Conservation (phyloP, 2,329 filamentous ascomycete genomes). For the Calonectria pauciramosa region DNA sequence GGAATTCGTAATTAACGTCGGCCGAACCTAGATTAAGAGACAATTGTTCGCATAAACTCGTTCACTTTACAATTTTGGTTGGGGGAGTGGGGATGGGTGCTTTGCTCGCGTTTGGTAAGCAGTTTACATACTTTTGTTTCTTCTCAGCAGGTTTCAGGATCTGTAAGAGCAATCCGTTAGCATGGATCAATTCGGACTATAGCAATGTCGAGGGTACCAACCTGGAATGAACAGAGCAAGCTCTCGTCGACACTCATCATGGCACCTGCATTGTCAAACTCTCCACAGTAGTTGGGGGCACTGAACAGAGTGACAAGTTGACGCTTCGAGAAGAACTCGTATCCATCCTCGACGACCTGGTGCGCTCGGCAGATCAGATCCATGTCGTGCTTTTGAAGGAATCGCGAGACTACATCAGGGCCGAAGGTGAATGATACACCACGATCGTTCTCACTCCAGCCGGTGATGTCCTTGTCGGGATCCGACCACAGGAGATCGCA, state of each 20-base stretch:
- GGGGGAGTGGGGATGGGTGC: conserved; percentile 40
- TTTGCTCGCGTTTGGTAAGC: conserved; percentile 69
- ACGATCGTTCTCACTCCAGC: conserved; percentile 99
- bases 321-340: conserved; percentile 99
- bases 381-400: conserved; percentile 99
- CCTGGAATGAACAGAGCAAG: conserved; percentile 98
- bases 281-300: conserved; percentile 98
- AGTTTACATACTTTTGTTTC: conserved; percentile 99
- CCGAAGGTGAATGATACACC: conserved; percentile 99
- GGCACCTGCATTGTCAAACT: conserved; percentile 98
- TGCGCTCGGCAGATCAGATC: conserved; percentile 98
- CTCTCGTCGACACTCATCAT: conserved; percentile 99
- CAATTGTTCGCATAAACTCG: conserved; percentile 69
- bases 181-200: not conserved
- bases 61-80: conserved; percentile 43
- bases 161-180: conserved; percentile 58
- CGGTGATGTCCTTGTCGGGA: conserved; percentile 98
- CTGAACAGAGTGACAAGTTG: conserved; percentile 98
- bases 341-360: conserved; percentile 98
- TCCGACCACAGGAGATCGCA: conserved; percentile 99
- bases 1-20: conserved; percentile 76
- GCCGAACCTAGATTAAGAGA: conserved; percentile 91
- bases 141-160: conserved; percentile 99
- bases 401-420: conserved; percentile 95
- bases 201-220: conserved; percentile 54